Evolutionary conservation across 2,329 filamentous ascomycete species (phyloP).

Genomic region (Colletotrichum cordylinicola): DNA sequence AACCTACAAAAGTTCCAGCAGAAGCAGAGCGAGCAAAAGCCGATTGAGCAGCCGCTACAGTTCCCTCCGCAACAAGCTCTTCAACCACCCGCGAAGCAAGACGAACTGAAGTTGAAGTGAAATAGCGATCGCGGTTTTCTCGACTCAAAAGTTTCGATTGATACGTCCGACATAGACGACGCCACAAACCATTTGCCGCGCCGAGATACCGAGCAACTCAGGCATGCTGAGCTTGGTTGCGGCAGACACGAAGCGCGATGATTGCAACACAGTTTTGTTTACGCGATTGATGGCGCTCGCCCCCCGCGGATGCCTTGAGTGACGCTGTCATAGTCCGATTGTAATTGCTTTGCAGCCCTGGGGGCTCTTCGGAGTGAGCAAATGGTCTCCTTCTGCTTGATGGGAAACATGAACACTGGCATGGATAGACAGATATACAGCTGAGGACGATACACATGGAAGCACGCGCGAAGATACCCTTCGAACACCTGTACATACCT

Average conservation of each 20-base stretch:
- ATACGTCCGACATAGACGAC: not conserved
- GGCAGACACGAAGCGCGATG: not conserved
- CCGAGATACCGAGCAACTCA: not conserved
- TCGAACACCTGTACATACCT: not conserved
- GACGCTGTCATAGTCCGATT: not conserved
- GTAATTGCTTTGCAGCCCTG: not conserved
- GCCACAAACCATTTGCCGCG: not conserved
- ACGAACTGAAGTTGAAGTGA: constrained; percentile 7
- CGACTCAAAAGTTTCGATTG: not conserved
- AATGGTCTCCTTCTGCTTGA: not conserved
- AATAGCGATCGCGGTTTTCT: not conserved
- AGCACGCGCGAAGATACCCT: not conserved
- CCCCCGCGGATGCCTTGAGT: not conserved
- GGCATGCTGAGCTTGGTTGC: not conserved
- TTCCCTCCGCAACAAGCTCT: not conserved
- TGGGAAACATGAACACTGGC: not conserved
- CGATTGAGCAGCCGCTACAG: not conserved
- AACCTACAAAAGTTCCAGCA: constrained; percentile 26
- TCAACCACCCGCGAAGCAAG: not conserved
- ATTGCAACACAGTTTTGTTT: not conserved
- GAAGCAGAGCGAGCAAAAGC: constrained; percentile 33
- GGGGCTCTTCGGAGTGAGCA: not conserved
- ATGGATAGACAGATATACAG: not conserved
- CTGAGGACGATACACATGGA: not conserved
- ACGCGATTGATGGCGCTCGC: not conserved